phyloP scores from a whole-genome alignment of 257 asterid genomes.

The Lithospermum erythrorhizon region DNA sequence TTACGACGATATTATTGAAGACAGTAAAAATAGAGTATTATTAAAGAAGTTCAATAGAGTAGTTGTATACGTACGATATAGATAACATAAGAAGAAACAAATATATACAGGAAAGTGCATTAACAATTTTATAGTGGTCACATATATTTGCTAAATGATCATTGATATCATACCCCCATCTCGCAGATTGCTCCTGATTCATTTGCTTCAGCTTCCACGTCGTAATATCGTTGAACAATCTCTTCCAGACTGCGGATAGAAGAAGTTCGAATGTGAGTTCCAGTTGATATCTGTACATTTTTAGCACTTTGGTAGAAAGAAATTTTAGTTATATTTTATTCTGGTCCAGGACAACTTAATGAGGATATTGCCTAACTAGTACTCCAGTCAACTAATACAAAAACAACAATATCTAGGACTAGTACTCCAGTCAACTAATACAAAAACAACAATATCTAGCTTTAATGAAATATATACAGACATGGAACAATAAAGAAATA shows the following conservation, averaged over 20 bases:
- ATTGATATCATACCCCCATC: conserved; percentile 11
- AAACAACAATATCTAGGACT: too few species aligned
- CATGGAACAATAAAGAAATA: too few species aligned
- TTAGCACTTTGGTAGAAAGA: not conserved
- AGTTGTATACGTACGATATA: not conserved
- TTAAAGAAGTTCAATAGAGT: too few species aligned
- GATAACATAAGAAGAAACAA: not conserved
- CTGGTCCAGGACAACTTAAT: too few species aligned
- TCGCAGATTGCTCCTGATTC: conserved; percentile 6
- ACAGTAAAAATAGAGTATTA: too few species aligned
- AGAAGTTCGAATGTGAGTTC: not conserved
- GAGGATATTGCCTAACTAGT: too few species aligned
- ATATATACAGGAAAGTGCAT: conserved; percentile 2
- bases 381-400: too few species aligned
- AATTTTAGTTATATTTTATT: too few species aligned
- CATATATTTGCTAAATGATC: not conserved
- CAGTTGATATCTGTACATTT: not conserved
- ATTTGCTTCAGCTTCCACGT: conserved; percentile 14
- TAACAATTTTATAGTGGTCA: not conserved
- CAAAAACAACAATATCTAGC: too few species aligned
- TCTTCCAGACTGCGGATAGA: conserved; percentile 15
- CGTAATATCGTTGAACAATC: conserved; percentile 13
- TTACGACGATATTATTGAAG: too few species aligned
- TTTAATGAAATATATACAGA: too few species aligned
- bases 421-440: too few species aligned